Conservation (phyloP, 129 eudicot genomes). For the Gnaphalium uliginosum region DNA sequence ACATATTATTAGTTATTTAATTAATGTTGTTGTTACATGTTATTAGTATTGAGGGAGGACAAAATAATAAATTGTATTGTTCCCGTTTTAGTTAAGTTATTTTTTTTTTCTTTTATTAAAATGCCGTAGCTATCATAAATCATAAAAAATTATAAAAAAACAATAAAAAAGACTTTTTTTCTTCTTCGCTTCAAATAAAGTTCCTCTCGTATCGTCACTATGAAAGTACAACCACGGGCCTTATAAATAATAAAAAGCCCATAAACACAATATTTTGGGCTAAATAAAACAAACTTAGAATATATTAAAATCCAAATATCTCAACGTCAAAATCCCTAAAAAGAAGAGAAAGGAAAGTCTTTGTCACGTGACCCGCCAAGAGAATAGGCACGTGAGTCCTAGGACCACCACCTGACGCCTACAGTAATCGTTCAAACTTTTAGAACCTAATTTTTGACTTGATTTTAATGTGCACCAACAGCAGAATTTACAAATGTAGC, state of each 20-base stretch:
- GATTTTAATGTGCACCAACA: neutral
- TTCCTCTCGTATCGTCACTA: no score
- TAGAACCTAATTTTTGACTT: constrained; percentile 21
- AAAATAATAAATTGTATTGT: no score
- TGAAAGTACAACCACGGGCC: no score
- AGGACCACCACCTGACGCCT: constrained; percentile 36
- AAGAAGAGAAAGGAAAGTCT: constrained; percentile 27
- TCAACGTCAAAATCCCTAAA: constrained; percentile 19
- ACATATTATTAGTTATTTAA: no score
- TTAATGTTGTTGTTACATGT: no score
- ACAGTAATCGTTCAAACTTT: constrained; percentile 34
- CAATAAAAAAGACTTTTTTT: no score
- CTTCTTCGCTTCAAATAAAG: no score
- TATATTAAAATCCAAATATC: neutral
- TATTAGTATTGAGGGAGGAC: no score
- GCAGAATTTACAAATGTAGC: neutral
- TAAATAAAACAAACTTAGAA: neutral
- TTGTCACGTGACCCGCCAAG: constrained; percentile 36
- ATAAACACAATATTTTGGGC: neutral
- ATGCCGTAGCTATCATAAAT: no score
- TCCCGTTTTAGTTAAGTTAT: no score
- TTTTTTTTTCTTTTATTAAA: no score
- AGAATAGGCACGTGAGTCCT: constrained; percentile 32
- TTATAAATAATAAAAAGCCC: neutral
- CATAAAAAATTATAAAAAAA: no score